These are phyloP conservation scores for Fusarium irregulare DNA, from an alignment of 2,329 filamentous ascomycete species.

Conservation along the genomic window DNA sequence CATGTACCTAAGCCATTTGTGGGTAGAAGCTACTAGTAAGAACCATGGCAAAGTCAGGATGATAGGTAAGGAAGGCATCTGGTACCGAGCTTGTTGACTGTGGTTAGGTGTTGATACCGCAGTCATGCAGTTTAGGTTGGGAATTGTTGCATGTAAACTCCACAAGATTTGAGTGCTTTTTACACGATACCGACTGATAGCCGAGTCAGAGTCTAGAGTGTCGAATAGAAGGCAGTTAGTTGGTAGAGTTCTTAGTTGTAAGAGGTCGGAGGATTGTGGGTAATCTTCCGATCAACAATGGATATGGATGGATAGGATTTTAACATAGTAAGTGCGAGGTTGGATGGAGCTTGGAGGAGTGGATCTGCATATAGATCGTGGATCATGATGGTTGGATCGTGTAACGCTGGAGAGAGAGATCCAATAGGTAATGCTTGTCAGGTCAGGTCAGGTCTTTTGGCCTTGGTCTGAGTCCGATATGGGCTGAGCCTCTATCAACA, in stretches of 20 bases:
- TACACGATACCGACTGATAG: constrained; percentile 14
- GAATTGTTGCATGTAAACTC: constrained; percentile 10
- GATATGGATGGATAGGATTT: constrained; percentile 9
- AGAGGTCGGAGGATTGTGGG: constrained; percentile 18
- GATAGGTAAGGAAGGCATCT: constrained; percentile 4
- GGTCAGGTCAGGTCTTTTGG: constrained; percentile 3
- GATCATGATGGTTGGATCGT: constrained; percentile 38
- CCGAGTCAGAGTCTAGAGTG: background rate
- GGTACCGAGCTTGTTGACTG: constrained; percentile 1
- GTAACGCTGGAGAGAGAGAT: constrained; percentile 32
- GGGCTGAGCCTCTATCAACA: constrained; percentile 2
- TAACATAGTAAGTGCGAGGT: constrained; percentile 6
- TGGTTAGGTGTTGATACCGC: background rate
- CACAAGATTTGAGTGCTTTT: background rate
- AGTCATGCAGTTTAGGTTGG: constrained; percentile 7
- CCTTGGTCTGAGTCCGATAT: constrained; percentile 14
- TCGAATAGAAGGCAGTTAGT: background rate
- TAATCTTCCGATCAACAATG: constrained; percentile 29
- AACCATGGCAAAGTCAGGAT: constrained; percentile 1
- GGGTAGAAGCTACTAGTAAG: background rate
- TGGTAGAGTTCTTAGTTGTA: background rate
- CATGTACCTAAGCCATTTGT: background rate
- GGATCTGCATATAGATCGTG: constrained; percentile 36
- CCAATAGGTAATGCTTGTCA: constrained; percentile 6
- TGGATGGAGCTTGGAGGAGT: constrained; percentile 35